Base-by-base conservation (phyloP, 331 rosid species). In the Rosa hybrid region DNA sequence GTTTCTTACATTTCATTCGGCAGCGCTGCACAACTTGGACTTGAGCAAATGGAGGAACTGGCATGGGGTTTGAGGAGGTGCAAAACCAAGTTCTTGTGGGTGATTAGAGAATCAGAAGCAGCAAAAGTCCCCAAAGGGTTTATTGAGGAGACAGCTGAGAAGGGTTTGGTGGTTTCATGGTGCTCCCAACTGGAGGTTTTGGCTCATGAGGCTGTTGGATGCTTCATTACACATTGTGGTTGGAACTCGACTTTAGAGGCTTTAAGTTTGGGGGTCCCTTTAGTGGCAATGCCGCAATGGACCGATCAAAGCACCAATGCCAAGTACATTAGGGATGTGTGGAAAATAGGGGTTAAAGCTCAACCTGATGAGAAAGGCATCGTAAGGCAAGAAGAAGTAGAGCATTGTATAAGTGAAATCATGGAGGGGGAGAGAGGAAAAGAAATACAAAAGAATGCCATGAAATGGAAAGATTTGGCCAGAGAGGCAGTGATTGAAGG, bases 151-250 rank as follows among this genome's bases (percentile, higher is more conserved):
- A 78, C 81, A 9, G 23, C 25, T 0, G 70, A 79, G 57, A 79
- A 79, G 75, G 91, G 86, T 0, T 48, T 87, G 3, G 56, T 87
- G 68, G 85, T 90, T 2, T 20, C 74, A 0, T 90, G 93, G 93
- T 90, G 86, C 30, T 83, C 87, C 0, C 94, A 87, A 1, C 17
- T 82, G 12, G 80, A 85, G 6, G 86, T 88, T 1, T 60, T 90
- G 25, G 75, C 45, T 3, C 90, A 86, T 39, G 81, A 86, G 63
- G 76, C 87, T 3, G 83, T 90, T 5, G 89, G 87, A 0, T 87
- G 93, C 69, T 90, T 86, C 74, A 57, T 90, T 34, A 86, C 91
- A 25, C 91, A 89, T 39, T 89, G 90, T 69, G 90, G 81, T 51
- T 72, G 63, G 63, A 72, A 72, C 63, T 87, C 89, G 2, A 76